Percentiles rank a stretch among this genome's conserved stretches.
phyloP scores from a whole-genome alignment of 441 rosid species.

The Hypseocharis bilobata region DNA sequence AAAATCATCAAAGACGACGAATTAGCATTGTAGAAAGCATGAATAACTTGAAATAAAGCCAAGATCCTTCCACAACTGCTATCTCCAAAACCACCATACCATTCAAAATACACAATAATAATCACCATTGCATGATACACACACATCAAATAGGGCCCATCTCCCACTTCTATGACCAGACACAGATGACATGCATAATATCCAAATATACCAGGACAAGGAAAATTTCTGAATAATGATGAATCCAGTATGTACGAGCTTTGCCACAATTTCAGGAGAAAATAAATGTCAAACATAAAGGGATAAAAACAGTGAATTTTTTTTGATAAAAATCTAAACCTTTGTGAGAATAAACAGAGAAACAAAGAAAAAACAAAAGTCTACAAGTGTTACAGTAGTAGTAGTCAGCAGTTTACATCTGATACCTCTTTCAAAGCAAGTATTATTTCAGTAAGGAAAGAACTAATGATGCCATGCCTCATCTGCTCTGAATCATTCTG shows the following conservation, averaged over 20 bases:
- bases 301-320: too few relatives aligned
- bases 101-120: not conserved
- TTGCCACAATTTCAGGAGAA: not conserved
- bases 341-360: too few relatives aligned
- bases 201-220: not conserved
- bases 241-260: not conserved
- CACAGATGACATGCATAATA: too few relatives aligned
- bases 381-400: too few relatives aligned
- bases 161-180: too few relatives aligned
- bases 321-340: too few relatives aligned
- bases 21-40: not conserved
- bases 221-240: not conserved
- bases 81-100: not conserved
- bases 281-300: not conserved
- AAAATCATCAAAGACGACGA: slow-evolving; percentile 5
- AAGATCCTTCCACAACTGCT: not conserved
- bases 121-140: not conserved
- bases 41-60: not conserved
- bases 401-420: slow-evolving; percentile 14
- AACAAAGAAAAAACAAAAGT: too few relatives aligned
- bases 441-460: slow-evolving; percentile 77
- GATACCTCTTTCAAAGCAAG: slow-evolving; percentile 86
- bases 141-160: too few relatives aligned
- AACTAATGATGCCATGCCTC: slow-evolving; percentile 40
- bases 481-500: slow-evolving; percentile 61